These are phyloP conservation scores for Scenedesmus sp. DNA, from an alignment of 163 green algal genomes.

Conservation along the genomic window DNA sequence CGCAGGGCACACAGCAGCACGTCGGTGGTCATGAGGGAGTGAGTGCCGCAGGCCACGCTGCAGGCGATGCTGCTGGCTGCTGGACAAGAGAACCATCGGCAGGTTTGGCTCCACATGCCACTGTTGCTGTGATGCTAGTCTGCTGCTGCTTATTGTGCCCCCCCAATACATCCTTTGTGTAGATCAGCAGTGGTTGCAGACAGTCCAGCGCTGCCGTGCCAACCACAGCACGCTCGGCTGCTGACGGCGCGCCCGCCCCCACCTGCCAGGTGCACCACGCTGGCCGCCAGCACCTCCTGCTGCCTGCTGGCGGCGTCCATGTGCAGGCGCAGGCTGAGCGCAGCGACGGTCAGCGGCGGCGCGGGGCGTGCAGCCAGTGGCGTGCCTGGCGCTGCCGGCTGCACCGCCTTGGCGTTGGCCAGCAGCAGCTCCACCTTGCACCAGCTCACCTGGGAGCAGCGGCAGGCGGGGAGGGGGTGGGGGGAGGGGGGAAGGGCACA, in stretches of 20 bases:
- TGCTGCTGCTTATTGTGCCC: no score
- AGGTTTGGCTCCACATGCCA: no score
- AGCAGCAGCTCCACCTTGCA: slow-evolving; percentile 93
- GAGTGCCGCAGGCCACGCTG: background rate
- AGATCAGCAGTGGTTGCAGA: no score
- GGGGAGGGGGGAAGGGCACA: background rate
- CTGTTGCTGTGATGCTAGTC: no score
- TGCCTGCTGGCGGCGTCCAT: slow-evolving; percentile 74
- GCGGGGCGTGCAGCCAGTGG: slow-evolving; percentile 50
- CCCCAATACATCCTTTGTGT: no score
- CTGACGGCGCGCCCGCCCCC: background rate
- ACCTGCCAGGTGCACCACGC: slow-evolving; percentile 62
- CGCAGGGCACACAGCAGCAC: background rate
- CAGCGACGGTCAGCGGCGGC: slow-evolving; percentile 90
- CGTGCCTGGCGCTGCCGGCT: slow-evolving; percentile 32
- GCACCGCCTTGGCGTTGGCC: slow-evolving; percentile 77
- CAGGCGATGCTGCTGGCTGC: background rate
- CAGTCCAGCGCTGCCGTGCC: no score
- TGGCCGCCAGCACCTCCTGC: slow-evolving; percentile 71
- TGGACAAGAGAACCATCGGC: background rate
- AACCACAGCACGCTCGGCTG: no score
- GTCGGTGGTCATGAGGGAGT: background rate
- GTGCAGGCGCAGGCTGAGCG: slow-evolving; percentile 92
- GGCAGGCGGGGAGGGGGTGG: background rate
- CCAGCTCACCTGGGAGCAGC: slow-evolving; percentile 85